These are phyloP conservation scores for Botrytis pseudocinerea DNA, from an alignment of 2,329 filamentous ascomycete species.

Conservation along the genomic window DNA sequence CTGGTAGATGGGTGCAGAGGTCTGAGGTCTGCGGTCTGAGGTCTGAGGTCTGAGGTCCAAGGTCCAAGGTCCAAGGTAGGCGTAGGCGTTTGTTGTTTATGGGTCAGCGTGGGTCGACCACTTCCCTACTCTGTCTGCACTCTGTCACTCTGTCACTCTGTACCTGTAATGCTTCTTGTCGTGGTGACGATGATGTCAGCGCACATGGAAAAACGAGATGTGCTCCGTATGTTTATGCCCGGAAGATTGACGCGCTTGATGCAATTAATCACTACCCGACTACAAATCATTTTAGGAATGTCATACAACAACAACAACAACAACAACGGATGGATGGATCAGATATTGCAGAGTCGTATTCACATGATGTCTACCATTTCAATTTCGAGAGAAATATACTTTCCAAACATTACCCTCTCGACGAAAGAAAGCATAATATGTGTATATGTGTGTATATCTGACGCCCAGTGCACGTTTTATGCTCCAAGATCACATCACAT, in stretches of 20 bases:
- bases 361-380: not conserved
- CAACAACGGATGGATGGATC: too few species aligned
- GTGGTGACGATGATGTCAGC: constrained; percentile 1
- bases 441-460: not conserved
- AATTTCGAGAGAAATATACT: not conserved
- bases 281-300: not conserved
- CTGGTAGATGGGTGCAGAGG: not conserved
- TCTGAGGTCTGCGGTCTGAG: too few species aligned
- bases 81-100: not conserved
- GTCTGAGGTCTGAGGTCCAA: too few species aligned
- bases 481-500: not conserved
- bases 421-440: not conserved
- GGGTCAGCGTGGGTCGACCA: not conserved
- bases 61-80: not conserved
- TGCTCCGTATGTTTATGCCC: not conserved
- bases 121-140: not conserved
- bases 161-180: not conserved
- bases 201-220: not conserved
- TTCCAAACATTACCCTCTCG: too few species aligned
- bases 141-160: too few species aligned
- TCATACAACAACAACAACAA: too few species aligned
- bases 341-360: too few species aligned
- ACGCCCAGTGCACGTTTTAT: not conserved
- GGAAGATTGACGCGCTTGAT: not conserved
- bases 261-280: not conserved